Evolutionary conservation across 2,329 filamentous ascomycete genomes (phyloP).

Genomic region (Pseudocercospora macadamiae): DNA sequence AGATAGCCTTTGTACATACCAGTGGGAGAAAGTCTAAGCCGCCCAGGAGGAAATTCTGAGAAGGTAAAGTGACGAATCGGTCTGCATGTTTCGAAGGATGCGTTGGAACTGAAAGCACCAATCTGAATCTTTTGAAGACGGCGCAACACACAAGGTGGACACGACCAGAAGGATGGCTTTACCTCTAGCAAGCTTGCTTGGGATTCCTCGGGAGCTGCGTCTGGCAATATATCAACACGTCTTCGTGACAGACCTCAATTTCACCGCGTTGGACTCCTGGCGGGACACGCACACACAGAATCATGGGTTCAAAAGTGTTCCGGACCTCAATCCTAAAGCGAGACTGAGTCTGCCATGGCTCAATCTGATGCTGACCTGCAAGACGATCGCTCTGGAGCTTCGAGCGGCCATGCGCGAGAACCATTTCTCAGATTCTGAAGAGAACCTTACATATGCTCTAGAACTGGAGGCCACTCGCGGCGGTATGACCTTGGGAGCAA

Average conservation of each 20-base stretch:
- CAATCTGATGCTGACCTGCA: conserved; percentile 25
- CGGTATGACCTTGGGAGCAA: conserved; percentile 15
- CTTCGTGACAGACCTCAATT: conserved; percentile 19
- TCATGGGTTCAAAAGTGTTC: conserved; percentile 47
- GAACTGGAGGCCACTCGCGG: conserved; percentile 21
- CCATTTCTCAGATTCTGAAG: conserved; percentile 6
- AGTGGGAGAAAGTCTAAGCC: too few relatives aligned
- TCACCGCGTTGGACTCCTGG: conserved; percentile 14
- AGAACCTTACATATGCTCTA: conserved; percentile 18
- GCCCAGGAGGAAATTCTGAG: too few relatives aligned
- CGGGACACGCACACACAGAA: conserved; percentile 15
- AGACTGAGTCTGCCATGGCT: conserved; percentile 25
- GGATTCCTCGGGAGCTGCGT: conserved; percentile 23
- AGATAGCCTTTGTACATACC: too few relatives aligned
- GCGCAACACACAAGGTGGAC: too few relatives aligned
- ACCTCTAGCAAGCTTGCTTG: too few relatives aligned
- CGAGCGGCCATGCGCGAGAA: conserved; percentile 15
- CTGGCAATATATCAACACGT: conserved; percentile 23
- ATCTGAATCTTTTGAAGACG: neutral
- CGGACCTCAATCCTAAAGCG: conserved; percentile 13
- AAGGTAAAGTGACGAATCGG: too few relatives aligned
- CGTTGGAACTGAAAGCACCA: too few relatives aligned
- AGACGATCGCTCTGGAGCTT: conserved; percentile 21
- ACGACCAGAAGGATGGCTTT: too few relatives aligned
- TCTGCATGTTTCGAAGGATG: too few relatives aligned